A percentile compares a stretch with the other conserved stretches of the same genome.
Conservation (phyloP, 208 protist species). For the Leishmania lainsoni region DNA sequence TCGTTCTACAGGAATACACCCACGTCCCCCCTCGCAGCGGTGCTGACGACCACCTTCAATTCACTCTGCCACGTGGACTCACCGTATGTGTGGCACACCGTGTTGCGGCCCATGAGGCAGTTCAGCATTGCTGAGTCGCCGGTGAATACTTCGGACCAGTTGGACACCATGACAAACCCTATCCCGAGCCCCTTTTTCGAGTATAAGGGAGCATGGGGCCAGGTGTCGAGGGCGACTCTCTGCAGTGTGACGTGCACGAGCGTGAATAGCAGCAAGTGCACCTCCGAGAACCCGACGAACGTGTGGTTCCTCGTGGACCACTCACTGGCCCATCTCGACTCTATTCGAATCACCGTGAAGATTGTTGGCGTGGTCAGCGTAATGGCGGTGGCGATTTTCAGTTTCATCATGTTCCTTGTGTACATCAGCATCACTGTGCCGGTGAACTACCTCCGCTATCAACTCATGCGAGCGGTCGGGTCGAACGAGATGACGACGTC, state of each 20-base stretch:
- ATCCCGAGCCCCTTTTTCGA: constrained; percentile 45
- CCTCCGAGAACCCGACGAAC: constrained; percentile 52
- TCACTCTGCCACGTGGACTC: constrained; percentile 30
- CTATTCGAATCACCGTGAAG: constrained; percentile 25
- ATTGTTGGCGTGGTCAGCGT: constrained; percentile 53
- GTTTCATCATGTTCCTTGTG: constrained; percentile 47
- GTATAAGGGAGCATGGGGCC: constrained; percentile 42
- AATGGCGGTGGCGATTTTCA: constrained; percentile 57
- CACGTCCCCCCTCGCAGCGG: constrained; percentile 12
- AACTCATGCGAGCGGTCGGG: constrained; percentile 59
- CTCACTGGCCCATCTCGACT: constrained; percentile 12
- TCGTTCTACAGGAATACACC: constrained; percentile 36
- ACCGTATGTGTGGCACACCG: constrained; percentile 60
- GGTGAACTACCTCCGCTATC: constrained; percentile 60
- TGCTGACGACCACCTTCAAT: constrained; percentile 30
- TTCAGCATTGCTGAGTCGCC: background rate
- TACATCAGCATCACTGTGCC: constrained; percentile 82
- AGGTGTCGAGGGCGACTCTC: constrained; percentile 42
- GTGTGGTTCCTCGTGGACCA: constrained; percentile 65
- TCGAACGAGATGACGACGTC: constrained; percentile 28
- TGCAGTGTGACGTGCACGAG: constrained; percentile 70
- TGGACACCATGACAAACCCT: background rate
- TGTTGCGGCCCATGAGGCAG: constrained; percentile 13
- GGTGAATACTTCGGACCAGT: background rate
- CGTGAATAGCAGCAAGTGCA: constrained; percentile 31